Conservation (phyloP, 179 eudicot genomes). For the Beta lomatogona region DNA sequence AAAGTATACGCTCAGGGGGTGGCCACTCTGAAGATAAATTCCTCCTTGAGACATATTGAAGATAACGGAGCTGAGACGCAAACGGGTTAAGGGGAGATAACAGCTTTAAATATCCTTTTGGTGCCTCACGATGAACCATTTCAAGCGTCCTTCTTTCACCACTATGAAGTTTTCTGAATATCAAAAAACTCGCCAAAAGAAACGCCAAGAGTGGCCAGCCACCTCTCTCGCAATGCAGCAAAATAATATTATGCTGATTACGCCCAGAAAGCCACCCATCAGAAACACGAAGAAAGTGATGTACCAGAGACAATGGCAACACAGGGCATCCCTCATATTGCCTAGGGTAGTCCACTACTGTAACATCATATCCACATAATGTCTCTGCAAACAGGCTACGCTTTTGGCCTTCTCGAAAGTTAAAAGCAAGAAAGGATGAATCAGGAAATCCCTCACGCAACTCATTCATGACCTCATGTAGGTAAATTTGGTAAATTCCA, state of each 20-base stretch:
- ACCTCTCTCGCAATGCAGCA: slow-evolving; percentile 95
- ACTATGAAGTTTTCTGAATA: slow-evolving; percentile 70
- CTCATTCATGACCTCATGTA: slow-evolving; percentile 80
- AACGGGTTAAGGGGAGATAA: slow-evolving; percentile 86
- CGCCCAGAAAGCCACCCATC: slow-evolving; percentile 80
- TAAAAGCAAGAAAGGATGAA: slow-evolving; percentile 91
- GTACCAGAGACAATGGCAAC: slow-evolving; percentile 74
- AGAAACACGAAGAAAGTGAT: slow-evolving; percentile 79
- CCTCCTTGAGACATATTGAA: slow-evolving; percentile 88
- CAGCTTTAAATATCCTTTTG: slow-evolving; percentile 78
- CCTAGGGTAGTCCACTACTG: slow-evolving; percentile 92
- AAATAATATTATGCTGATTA: slow-evolving; percentile 75
- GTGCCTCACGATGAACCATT: slow-evolving; percentile 87
- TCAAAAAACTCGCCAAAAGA: slow-evolving; percentile 71
- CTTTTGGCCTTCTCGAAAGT: slow-evolving; percentile 95
- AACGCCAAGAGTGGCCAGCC: slow-evolving; percentile 92
- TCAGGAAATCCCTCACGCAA: slow-evolving; percentile 79
- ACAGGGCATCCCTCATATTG: slow-evolving; percentile 95
- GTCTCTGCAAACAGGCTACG: slow-evolving; percentile 85
- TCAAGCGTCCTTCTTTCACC: slow-evolving; percentile 90
- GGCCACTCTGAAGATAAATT: slow-evolving; percentile 93
- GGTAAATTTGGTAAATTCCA: slow-evolving; percentile 83
- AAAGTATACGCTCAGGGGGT: slow-evolving; percentile 80
- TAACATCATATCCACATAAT: slow-evolving; percentile 83
- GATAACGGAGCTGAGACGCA: slow-evolving; percentile 94